Evolutionary conservation across 2,329 filamentous ascomycete species (phyloP), one percentile per base, ranked within the genome.

Genomic region (Zymoseptoria crescenta): DNA sequence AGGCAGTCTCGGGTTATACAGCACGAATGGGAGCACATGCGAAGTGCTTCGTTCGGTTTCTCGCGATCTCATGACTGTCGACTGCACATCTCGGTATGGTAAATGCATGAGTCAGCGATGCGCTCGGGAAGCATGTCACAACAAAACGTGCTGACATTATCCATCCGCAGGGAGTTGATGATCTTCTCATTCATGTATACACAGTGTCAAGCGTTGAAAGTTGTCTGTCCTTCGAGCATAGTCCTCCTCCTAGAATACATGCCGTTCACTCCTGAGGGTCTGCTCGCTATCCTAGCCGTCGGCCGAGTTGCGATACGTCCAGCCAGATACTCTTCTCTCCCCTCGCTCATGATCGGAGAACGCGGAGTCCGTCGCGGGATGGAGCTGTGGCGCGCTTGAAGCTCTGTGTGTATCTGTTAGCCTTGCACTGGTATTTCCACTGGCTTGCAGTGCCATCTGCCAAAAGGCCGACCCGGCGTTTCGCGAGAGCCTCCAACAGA

Each of bases 321-420:
- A 30, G n/a, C 24, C 29, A 45, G 16, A 4, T 45, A 13, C 13
- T 9, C 35, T 3, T 13, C 30, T 20, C 41, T 4, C 53, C 19
- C 49, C 13, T 30, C 16, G 41, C 28, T 66, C 58, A 66, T 56
- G 77, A 76, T 68, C 78, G 73, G 65, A 79, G 67, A 56, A 78
- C 73, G 59, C 78, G 75, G 30, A 81, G 73, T 49, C 79, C 79
- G 65, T 80, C 77, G 68, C 75, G 76, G 30, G 77, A 74, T 53
- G 78, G 74, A 59, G 72, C 71, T 53, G 78, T 73, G 48, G 79
- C 77, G 58, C 77, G 76, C 74, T 80, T 80, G 74, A 81, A 81
- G 59, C 78, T 80, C 79, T 81, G 65, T 60, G 19, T 50, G 41
- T 6, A 21, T n/a, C 24, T 60, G 59, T 58, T 29, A 67, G 54